phyloP scores from a whole-genome alignment of 805 yeast species.

The Komagataella mondaviorum region DNA sequence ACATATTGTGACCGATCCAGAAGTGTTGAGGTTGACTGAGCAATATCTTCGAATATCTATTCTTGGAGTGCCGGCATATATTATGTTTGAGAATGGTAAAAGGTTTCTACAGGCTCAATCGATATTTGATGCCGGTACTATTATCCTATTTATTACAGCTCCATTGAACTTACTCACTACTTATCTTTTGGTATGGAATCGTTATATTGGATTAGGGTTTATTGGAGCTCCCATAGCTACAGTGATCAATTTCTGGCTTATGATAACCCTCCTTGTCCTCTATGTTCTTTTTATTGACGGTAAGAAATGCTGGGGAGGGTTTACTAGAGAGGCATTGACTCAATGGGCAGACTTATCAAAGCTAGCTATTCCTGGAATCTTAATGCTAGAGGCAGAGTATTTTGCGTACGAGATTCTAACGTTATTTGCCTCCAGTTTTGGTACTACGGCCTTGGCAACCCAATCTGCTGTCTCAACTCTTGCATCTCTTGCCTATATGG shows the following conservation, averaged over 20 bases:
- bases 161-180: slow-evolving; percentile 58
- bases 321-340: slow-evolving; percentile 18
- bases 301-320: slow-evolving; percentile 58
- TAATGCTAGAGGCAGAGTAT: slow-evolving; percentile 43
- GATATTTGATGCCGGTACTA: slow-evolving; percentile 66
- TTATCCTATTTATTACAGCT: slow-evolving; percentile 52
- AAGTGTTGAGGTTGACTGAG: slow-evolving; percentile 38
- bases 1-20: slow-evolving; percentile 29
- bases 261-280: slow-evolving; percentile 39
- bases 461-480: slow-evolving; percentile 41
- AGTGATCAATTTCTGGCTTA: slow-evolving; percentile 55
- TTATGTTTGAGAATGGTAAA: slow-evolving; percentile 57
- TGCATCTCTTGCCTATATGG: slow-evolving; percentile 36
- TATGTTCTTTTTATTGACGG: slow-evolving; percentile 55
- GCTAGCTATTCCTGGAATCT: slow-evolving; percentile 38
- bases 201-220: slow-evolving; percentile 37
- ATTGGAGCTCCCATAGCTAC: slow-evolving; percentile 69
- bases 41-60: slow-evolving; percentile 39
- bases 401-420: slow-evolving; percentile 47
- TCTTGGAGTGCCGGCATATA: slow-evolving; percentile 64
- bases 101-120: slow-evolving; percentile 70
- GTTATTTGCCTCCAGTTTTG: slow-evolving; percentile 35
- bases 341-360: slow-evolving; percentile 26
- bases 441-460: slow-evolving; percentile 39
- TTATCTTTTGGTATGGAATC: slow-evolving; percentile 53